Base-by-base conservation (phyloP, 371 early-diverging fungal genomes). In the Umbelopsis sp. region DNA sequence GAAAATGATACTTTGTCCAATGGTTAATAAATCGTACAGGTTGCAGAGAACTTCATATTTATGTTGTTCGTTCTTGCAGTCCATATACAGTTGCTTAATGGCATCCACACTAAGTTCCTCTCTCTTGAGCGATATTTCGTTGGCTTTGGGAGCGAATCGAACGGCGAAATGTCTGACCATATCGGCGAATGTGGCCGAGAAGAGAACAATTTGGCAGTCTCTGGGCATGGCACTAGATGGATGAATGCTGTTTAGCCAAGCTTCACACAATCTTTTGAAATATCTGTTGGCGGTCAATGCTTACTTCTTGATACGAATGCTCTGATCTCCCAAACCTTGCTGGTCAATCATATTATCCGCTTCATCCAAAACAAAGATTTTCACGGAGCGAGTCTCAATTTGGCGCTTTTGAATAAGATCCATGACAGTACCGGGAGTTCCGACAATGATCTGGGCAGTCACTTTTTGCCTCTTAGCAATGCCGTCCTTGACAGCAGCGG, bases 1-100 rank as follows among this genome's bases (percentile, higher is more conserved):
- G 80, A 99, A 99, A 63, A 99, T 96, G 66, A 99, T 99, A 73
- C 94, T 94, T 84, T 99, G 99, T 25, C 97, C 96, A 51, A 98
- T 93, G 1, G 97, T 96, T 73, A 98, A 78, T 50, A 96, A 76
- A 14, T 93, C 93, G 75, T 98, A 99, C 10, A 99, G 83, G 50
- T 86, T 88, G 50, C 87, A 87, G 24, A 99, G 80, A 5, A 94
- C 91, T 62, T 93, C 89, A 46, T 91, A 87, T 79, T 96, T 97
- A 75, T 93, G 92, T 18, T 88, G 84, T 57, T 89, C 87, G 69
- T 81, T 83, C 25, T 82, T 77, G 76, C 97, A 94, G 77, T 98
- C 96, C 87, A 99, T 93, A 80, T 97, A 99, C 73, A 95, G 95
- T 83, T 99, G 98, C 74, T 94, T 94, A 79, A 99, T 99, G 2